These are phyloP conservation scores for Tephrocybe sp. DNA, from an alignment of 768 basidiomycete genomes.

Conservation along the genomic window DNA sequence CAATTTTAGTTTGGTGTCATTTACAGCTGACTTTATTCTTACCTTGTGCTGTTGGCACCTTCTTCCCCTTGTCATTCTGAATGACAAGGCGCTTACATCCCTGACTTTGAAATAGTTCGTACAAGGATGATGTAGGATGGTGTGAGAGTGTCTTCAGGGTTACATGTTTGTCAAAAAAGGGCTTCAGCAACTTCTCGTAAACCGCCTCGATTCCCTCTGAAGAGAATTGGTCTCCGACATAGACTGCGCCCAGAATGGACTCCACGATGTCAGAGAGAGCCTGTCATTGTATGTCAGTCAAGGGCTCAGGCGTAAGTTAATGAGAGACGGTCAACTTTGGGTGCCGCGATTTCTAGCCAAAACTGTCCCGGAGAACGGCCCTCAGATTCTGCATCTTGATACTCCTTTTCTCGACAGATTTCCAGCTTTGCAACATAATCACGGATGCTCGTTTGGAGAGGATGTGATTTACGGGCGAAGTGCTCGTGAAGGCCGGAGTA, in stretches of 20 bases:
- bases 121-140: conserved; percentile 76
- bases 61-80: conserved; percentile 40
- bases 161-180: conserved; percentile 79
- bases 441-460: conserved; percentile 49
- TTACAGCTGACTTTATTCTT: neutral
- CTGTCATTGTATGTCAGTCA: conserved; percentile 35
- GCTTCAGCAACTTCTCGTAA: conserved; percentile 67
- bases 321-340: conserved; percentile 55
- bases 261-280: conserved; percentile 79
- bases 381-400: conserved; percentile 45
- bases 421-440: conserved; percentile 52
- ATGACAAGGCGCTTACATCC: conserved; percentile 70
- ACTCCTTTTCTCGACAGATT: conserved; percentile 47
- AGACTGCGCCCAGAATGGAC: conserved; percentile 76
- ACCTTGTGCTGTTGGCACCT: conserved; percentile 9
- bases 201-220: conserved; percentile 59
- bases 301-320: neutral
- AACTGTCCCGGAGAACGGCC: conserved; percentile 62
- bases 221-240: conserved; percentile 73
- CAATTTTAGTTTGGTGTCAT: conserved; percentile 10
- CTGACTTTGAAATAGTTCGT: conserved; percentile 70
- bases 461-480: conserved; percentile 56
- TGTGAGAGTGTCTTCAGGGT: conserved; percentile 69
- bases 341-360: conserved; percentile 76
- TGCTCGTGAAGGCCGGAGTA: conserved; percentile 63